Percentiles rank a stretch among this genome's conserved stretches.
Evolutionary conservation across 192 early-diverging fungal species (phyloP).

Genomic region (Backusella westeae): DNA sequence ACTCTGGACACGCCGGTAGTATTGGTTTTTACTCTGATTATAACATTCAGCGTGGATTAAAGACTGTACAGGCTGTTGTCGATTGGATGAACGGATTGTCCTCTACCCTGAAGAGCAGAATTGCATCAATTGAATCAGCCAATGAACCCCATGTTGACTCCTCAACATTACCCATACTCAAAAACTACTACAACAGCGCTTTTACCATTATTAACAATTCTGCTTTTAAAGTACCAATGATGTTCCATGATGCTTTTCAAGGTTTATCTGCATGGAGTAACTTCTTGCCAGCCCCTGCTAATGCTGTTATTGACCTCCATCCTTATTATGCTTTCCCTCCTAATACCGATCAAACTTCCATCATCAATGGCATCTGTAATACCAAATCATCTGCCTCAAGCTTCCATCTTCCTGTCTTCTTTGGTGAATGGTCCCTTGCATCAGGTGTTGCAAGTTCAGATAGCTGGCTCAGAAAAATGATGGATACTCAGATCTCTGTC

Average conservation of each 20-base stretch:
- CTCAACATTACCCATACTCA: constrained; percentile 25
- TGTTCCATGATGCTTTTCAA: constrained; percentile 48
- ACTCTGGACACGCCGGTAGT: constrained; percentile 43
- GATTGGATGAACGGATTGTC: constrained; percentile 44
- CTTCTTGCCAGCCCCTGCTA: constrained; percentile 36
- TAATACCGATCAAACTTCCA: not conserved
- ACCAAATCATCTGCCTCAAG: not conserved
- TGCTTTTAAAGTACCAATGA: constrained; percentile 29
- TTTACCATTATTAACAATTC: constrained; percentile 33
- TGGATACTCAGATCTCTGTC: constrained; percentile 28
- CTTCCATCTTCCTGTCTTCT: constrained; percentile 31
- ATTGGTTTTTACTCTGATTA: constrained; percentile 34
- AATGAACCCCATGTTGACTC: constrained; percentile 42
- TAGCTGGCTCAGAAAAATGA: constrained; percentile 21
- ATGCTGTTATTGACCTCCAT: constrained; percentile 32
- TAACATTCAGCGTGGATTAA: constrained; percentile 16
- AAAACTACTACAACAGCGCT: constrained; percentile 41
- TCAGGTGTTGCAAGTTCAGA: constrained; percentile 6
- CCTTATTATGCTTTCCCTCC: constrained; percentile 31
- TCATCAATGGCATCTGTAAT: constrained; percentile 18
- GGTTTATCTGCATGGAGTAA: constrained; percentile 31
- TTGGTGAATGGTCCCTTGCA: constrained; percentile 31
- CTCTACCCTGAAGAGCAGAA: constrained; percentile 6
- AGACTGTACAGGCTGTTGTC: constrained; percentile 32
- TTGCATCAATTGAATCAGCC: constrained; percentile 26